Base-by-base conservation (phyloP, 371 early-diverging fungal species). In the Mortierella sp. region DNA sequence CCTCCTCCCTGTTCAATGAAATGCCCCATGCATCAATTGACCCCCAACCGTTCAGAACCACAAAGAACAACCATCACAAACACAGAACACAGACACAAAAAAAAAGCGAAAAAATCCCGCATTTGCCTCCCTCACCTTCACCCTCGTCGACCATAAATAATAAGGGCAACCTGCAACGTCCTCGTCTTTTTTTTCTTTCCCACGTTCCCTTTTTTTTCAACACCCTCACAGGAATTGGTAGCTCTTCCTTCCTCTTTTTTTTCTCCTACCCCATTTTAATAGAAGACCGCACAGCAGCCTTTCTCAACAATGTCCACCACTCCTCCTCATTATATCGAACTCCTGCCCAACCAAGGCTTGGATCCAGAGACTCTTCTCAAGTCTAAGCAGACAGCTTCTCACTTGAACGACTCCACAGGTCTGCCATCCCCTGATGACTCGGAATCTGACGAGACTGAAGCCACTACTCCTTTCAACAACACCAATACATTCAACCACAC, bases 361-460 rank as follows among this genome's bases (percentile, higher is more conserved):
- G 50, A 50, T n/a, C 7, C 50, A 50, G 47, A 47, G 8, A n/a
- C 14, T 24, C 34, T 31, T 26, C 55, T 34, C 55, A 47, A 47
- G 47, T 19, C 47, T 22, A 47, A 47, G 47, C 16, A 47, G 22
- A 22, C 47, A 22, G 47, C 47, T 22, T 47, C 22, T 19, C 47
- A 1, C 22, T 47, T 47, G 47, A 47, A 6, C 47, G 47, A 47
- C 47, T 16, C 47, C 4, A 5, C 47, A 22, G 47, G 47, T 2
- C 14, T 45, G 1, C 66, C 45, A 8, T 44, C 45, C 14, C 66
- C 66, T 13, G 44, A 58, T 13, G 34, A 58, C 58, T 58, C 66
- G 1, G 66, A 66, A 9, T 43, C 66, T 22, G 66, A 66, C 66
- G 66, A 66, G 45, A 19, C 40, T 10, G 66, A 45, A 45, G 66